These are phyloP conservation scores for Naumovozyma dairenensis DNA, from an alignment of 805 yeast species.

Conservation along the genomic window DNA sequence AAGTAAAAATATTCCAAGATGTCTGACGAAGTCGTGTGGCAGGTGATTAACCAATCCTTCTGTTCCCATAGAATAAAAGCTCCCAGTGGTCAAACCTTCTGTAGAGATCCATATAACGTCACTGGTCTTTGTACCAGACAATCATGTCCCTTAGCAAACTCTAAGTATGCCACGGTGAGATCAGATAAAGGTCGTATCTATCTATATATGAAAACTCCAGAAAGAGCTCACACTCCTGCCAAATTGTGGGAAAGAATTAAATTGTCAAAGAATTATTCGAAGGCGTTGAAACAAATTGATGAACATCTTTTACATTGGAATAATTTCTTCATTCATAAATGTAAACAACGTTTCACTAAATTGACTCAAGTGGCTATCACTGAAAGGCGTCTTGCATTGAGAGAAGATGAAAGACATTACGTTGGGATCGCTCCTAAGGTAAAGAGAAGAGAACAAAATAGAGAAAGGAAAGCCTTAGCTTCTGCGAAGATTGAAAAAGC, in stretches of 20 bases:
- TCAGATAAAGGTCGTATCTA: constrained; percentile 70
- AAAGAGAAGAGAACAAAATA: constrained; percentile 82
- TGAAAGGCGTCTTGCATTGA: constrained; percentile 84
- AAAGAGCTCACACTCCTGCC: constrained; percentile 92
- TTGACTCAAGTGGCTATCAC: constrained; percentile 92
- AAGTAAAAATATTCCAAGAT: no score
- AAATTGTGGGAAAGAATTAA: constrained; percentile 92
- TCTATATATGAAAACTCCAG: constrained; percentile 93
- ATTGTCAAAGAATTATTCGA: constrained; percentile 78
- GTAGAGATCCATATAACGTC: constrained; percentile 93
- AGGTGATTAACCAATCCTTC: constrained; percentile 87
- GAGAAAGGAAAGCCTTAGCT: constrained; percentile 92
- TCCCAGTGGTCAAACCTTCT: constrained; percentile 80
- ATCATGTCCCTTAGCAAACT: constrained; percentile 94
- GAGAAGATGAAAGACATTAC: constrained; percentile 85
- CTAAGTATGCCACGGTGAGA: constrained; percentile 81
- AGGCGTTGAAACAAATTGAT: constrained; percentile 83
- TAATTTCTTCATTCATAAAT: constrained; percentile 78
- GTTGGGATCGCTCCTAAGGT: constrained; percentile 92
- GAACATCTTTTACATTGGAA: constrained; percentile 88
- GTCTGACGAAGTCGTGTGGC: constrained; percentile 91
- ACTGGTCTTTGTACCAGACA: constrained; percentile 87
- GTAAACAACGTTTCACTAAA: constrained; percentile 92
- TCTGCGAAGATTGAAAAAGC: constrained; percentile 97
- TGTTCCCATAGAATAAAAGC: constrained; percentile 91